Base-by-base conservation (phyloP, 2,329 filamentous ascomycete genomes). In the Aspergillus latus region DNA sequence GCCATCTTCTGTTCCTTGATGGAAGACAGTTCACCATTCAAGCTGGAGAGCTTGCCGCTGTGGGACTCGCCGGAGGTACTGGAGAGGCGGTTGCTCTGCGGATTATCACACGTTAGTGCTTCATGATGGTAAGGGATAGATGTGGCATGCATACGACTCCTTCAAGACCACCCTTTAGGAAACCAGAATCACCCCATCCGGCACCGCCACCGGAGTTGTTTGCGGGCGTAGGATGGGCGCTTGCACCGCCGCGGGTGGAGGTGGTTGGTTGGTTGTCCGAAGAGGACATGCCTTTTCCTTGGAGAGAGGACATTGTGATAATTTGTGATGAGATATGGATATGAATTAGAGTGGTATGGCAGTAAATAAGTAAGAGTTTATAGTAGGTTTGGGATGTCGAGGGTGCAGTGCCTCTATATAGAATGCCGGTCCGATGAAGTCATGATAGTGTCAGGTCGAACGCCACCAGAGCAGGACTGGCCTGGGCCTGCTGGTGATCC, bases 211-310 rank as follows among this genome's bases (percentile, higher is more conserved):
- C 61, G 30, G 56, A 43, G 49, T 66, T 66, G 62, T 70, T 71
- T 29, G 67, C 68, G n/a, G 70, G 68, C 0, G 66, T 70, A 11
- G 68, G 67, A 11, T 53, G 26, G 16, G 62, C 40, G 56, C 67
- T 64, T 32, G 62, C 61, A 45, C 67, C 69, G 28, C 68, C 68
- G 6, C 52, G 32, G 21, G 63, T 64, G n/a, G 62, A 43, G 21
- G 52, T 54, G 28, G 52, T 54, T 26, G 52, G 45, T 8, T 54
- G 52, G 45, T 54, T 54, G 52, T 37, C 44, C 5, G 52, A 43
- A 5, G 52, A 37, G 34, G 44, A 48, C 15, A 28, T 15, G n/a
- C 44, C 52, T 34, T 36, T 34, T 30, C 52, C 44, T 49, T 48
- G 36, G 13, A 16, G 13, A 9, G n/a, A 11, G 16, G 52, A 47